Evolutionary conservation across 2,329 filamentous ascomycete species (phyloP), one percentile per base, ranked within the genome.

Genomic region (Hymenoscyphus fraxineus): DNA sequence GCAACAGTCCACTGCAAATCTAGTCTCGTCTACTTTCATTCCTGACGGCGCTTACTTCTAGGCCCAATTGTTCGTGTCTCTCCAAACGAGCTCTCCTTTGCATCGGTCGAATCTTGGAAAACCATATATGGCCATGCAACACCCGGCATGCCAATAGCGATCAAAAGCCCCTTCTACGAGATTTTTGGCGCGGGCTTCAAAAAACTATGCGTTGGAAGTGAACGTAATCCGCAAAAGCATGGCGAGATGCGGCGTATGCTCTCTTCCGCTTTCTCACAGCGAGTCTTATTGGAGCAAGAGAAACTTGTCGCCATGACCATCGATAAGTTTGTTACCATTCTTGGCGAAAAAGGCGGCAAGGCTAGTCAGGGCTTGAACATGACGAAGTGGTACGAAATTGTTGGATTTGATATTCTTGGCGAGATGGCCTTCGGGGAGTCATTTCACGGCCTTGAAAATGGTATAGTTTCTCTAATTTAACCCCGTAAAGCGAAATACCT

Each of bases 391-490:
- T 74, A 69, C 60, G 76, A 76, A 51, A 76, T 71, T 64, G 65
- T 73, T 5, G 72, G 76, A 2, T 78, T 79, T 66, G 77, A 78
- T 66, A 71, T 78, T 40, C 74, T 78, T 40, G 77, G 77, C 31
- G 78, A 80, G 64, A 73, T 81, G 41, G 76, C 78, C 0, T 81
- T 80, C 65, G 79, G 78, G 1, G 75, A 79, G 62, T 27, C 27
- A 27, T 27, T 27, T 27, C 27, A 27, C 27, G 74, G 76, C 3
- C 80, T 79, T 66, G 72, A 70, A 6, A 73, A 64, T 60, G 19
- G 39, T 44, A 32, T 66, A 64, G 66, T 58, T 67, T 27, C 66
- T 64, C n/a, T 57, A 56, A 6, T 59, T 64, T 3, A 27, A 27
- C 27, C 27, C 27, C 27, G 27, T 27, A 27, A 27, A 27, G 27